These are phyloP conservation scores for Obba rivulosa DNA, from an alignment of 768 basidiomycete species.

Conservation along the genomic window DNA sequence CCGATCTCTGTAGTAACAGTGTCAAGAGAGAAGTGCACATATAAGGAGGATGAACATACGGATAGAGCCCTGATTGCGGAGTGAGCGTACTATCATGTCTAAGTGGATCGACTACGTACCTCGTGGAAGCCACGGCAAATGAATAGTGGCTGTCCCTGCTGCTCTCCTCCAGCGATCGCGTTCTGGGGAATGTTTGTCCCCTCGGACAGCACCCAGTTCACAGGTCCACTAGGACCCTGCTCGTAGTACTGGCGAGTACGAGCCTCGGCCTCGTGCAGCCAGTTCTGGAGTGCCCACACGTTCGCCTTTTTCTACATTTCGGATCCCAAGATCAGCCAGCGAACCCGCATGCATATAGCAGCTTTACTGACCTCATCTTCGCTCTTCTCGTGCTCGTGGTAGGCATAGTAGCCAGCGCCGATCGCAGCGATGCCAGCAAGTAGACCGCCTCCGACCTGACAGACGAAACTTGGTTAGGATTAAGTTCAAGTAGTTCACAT, in stretches of 20 bases:
- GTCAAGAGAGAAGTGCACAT: conserved; percentile 1
- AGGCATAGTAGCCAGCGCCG: conserved; percentile 46
- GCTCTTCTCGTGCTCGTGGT: conserved; percentile 52
- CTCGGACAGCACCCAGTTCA: conserved; percentile 57
- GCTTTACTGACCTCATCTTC: conserved; percentile 45
- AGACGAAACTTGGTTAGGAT: neutral
- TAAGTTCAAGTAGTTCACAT: neutral
- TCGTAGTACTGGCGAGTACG: conserved; percentile 45
- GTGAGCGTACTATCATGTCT: neutral
- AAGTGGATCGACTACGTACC: conserved; percentile 29
- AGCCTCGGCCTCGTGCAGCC: conserved; percentile 52
- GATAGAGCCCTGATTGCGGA: too few relatives aligned
- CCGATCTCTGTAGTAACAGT: conserved; percentile 48
- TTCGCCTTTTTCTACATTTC: conserved; percentile 41
- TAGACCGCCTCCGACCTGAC: conserved; percentile 63
- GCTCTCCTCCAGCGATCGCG: conserved; percentile 54
- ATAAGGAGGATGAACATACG: conserved; percentile 2
- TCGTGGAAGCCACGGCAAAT: conserved; percentile 56
- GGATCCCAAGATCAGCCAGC: neutral
- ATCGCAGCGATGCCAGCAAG: conserved; percentile 47
- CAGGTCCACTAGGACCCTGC: conserved; percentile 39
- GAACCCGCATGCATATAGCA: neutral
- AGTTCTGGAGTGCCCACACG: conserved; percentile 44
- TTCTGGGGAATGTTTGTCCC: conserved; percentile 54
- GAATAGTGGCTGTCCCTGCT: conserved; percentile 47